A percentile compares a stretch with the other conserved stretches of the same genome.
phyloP scores from a whole-genome alignment of 441 rosid genomes.

The Jatropha podagrica region DNA sequence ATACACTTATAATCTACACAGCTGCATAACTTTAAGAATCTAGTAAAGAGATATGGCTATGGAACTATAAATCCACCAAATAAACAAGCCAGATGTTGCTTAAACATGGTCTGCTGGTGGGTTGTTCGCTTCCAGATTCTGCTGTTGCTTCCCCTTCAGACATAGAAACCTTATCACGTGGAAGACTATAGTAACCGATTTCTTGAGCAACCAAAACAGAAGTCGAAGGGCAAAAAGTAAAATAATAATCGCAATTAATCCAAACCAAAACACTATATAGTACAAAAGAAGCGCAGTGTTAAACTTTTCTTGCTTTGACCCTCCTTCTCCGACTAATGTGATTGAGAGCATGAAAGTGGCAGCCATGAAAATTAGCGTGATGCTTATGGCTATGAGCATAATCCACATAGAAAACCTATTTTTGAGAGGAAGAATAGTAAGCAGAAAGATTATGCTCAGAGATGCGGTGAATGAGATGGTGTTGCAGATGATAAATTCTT shows the following conservation, averaged over 20 bases:
- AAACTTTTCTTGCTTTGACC: constrained; percentile 1
- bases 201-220: not conserved
- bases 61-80: too few relatives aligned
- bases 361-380: not conserved
- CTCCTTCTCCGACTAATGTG: not conserved
- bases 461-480: constrained; percentile 33
- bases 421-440: constrained; percentile 36
- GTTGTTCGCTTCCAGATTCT: not conserved
- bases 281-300: not conserved
- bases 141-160: not conserved
- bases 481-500: constrained; percentile 9
- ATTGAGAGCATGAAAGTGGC: constrained; percentile 2
- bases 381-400: constrained; percentile 16
- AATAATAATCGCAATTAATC: not conserved
- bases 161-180: not conserved
- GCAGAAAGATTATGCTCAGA: constrained; percentile 38
- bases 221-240: not conserved
- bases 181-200: not conserved
- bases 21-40: not conserved
- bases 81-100: not conserved
- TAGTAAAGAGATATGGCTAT: too few relatives aligned
- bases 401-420: constrained; percentile 11
- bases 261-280: not conserved
- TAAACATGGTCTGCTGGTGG: not conserved
- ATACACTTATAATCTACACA: not conserved